Evolutionary conservation across 805 yeast genomes (phyloP).

Genomic region (Metschnikowia picachoensis): DNA sequence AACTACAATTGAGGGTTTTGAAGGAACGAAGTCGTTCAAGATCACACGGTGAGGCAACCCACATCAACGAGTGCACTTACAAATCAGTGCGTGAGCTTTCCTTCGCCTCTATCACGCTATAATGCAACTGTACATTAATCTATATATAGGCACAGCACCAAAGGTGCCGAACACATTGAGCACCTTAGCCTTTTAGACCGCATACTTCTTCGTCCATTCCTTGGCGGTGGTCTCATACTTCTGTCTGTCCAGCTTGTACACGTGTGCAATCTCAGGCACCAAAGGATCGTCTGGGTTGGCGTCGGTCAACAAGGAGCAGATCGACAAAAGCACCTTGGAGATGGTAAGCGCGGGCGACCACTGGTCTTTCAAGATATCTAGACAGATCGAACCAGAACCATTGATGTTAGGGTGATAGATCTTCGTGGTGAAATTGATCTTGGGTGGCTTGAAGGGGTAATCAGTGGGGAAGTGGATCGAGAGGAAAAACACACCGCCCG

Average conservation of each 20-base stretch:
- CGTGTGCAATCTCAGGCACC: constrained; percentile 96
- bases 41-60: too few species aligned
- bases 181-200: constrained; percentile 49
- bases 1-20: too few species aligned
- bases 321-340: constrained; percentile 89
- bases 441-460: constrained; percentile 98
- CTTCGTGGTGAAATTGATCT: constrained; percentile 81
- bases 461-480: constrained; percentile 98
- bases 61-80: too few species aligned
- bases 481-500: constrained; percentile 93
- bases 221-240: constrained; percentile 95
- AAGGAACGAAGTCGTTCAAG: too few species aligned
- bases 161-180: not conserved
- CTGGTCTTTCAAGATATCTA: constrained; percentile 94
- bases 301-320: constrained; percentile 92
- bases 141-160: constrained; percentile 10
- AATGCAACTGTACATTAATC: constrained; percentile 18
- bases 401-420: constrained; percentile 97
- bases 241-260: constrained; percentile 89
- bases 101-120: not conserved
- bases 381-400: constrained; percentile 92
- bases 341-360: constrained; percentile 99
- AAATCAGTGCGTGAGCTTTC: too few species aligned
- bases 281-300: constrained; percentile 99
- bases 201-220: constrained; percentile 98